A percentile compares a stretch with the other conserved stretches of the same genome.
Evolutionary conservation across 2,329 filamentous ascomycete species (phyloP).

Genomic region (Penicillium sp.): DNA sequence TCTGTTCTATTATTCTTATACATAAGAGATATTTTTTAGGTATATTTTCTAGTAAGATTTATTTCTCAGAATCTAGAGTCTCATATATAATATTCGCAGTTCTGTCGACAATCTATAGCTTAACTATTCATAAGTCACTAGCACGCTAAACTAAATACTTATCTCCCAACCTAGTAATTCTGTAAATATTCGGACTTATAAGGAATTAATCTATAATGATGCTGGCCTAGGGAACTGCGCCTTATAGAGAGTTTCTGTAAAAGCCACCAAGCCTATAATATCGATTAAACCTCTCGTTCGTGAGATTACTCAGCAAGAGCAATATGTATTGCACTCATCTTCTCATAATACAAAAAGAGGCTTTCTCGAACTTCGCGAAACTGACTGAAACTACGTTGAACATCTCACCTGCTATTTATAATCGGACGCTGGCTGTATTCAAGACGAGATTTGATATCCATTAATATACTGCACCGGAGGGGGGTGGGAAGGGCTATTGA

Average conservation of each 20-base stretch:
- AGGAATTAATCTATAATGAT: constrained; percentile 8
- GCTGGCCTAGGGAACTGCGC: neutral
- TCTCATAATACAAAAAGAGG: constrained; percentile 6
- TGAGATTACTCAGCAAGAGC: constrained; percentile 3
- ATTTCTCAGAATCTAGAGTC: constrained; percentile 7
- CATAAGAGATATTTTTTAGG: constrained; percentile 11
- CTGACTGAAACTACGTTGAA: no score
- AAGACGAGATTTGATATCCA: no score
- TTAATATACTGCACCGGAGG: no score
- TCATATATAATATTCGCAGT: constrained; percentile 8
- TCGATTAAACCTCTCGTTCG: constrained; percentile 15
- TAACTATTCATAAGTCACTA: constrained; percentile 19
- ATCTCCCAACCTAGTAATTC: constrained; percentile 12
- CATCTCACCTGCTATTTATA: no score
- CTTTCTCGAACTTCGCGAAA: constrained; percentile 8
- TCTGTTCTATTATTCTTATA: constrained; percentile 11
- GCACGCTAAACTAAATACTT: constrained; percentile 13
- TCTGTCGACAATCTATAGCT: constrained; percentile 15
- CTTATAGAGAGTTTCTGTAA: constrained; percentile 12
- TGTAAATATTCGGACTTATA: constrained; percentile 12
- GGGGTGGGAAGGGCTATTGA: no score
- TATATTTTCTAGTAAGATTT: constrained; percentile 7
- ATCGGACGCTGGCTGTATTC: no score
- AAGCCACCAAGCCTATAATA: constrained; percentile 5
- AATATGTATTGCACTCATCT: constrained; percentile 9